Conservation (phyloP, 352 stramenopile species). For the Phytophthora melonis region DNA sequence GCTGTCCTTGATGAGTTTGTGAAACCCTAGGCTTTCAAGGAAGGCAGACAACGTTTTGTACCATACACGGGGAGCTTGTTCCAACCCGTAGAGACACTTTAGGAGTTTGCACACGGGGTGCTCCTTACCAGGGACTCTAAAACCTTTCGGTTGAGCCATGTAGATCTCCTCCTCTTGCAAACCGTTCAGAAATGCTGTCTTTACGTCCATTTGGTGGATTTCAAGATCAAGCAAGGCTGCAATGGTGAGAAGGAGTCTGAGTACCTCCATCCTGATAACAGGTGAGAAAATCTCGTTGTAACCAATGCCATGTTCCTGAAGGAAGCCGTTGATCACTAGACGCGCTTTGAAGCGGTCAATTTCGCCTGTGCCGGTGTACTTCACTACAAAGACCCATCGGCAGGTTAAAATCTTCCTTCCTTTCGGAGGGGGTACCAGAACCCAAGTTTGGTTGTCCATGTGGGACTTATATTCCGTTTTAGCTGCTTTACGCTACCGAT, state of each 20-base stretch:
- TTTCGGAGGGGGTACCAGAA: conserved; percentile 1
- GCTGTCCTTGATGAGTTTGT: conserved; percentile 17
- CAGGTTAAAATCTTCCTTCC: background rate
- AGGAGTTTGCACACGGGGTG: conserved; percentile 20
- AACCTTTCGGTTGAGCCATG: conserved; percentile 26
- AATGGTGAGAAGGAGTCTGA: conserved; percentile 13
- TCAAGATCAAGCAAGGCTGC: conserved; percentile 18
- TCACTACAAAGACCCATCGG: conserved; percentile 17
- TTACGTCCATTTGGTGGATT: conserved; percentile 38
- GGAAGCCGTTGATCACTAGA: conserved; percentile 1
- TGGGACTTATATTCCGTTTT: conserved; percentile 13
- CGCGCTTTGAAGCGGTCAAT: conserved; percentile 14
- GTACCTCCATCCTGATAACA: conserved; percentile 14
- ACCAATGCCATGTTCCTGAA: background rate
- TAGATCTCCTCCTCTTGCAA: conserved; percentile 32
- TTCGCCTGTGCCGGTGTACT: conserved; percentile 13
- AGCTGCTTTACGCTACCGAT: background rate
- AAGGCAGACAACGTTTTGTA: conserved; percentile 24
- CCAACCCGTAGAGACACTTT: conserved; percentile 28
- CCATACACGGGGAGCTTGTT: conserved; percentile 22
- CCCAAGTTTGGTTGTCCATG: conserved; percentile 13
- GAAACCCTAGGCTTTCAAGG: conserved; percentile 11
- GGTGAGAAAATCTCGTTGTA: conserved; percentile 9
- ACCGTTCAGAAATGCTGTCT: conserved; percentile 32
- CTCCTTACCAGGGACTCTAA: conserved; percentile 12